These are phyloP conservation scores for Salix arbutifolia DNA, from an alignment of 345 rosid species.

Conservation along the genomic window DNA sequence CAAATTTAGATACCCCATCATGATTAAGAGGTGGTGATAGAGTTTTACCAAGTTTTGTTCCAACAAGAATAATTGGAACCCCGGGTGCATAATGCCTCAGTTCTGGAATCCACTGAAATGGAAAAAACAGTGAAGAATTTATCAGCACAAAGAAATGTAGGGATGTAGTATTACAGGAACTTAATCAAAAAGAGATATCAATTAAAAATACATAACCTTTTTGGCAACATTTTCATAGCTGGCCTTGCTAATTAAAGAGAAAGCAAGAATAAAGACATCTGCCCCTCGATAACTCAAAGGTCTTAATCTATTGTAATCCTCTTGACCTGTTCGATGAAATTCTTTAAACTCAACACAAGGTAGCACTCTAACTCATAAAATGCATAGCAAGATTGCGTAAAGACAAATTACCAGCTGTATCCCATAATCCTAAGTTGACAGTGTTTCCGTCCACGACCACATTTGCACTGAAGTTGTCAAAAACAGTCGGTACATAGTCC, in stretches of 20 bases:
- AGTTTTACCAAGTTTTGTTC: slow-evolving; percentile 83
- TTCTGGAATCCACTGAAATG: slow-evolving; percentile 94
- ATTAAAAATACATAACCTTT: slow-evolving; percentile 45
- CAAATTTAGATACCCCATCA: not conserved
- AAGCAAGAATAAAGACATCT: slow-evolving; percentile 90
- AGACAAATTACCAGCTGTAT: slow-evolving; percentile 73
- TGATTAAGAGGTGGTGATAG: not conserved
- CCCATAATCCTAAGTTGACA: slow-evolving; percentile 93
- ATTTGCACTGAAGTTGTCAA: slow-evolving; percentile 96
- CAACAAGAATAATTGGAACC: slow-evolving; percentile 84
- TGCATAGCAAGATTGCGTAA: not conserved
- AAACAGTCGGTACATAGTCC: slow-evolving; percentile 94
- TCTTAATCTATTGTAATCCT: slow-evolving; percentile 89
- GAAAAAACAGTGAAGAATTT: slow-evolving; percentile 3
- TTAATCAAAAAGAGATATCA: not conserved
- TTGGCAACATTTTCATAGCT: slow-evolving; percentile 95
- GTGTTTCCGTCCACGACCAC: slow-evolving; percentile 85
- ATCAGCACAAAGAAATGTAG: slow-evolving; percentile 5
- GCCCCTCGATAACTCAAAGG: slow-evolving; percentile 95
- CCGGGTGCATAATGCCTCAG: slow-evolving; percentile 93
- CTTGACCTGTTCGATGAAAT: slow-evolving; percentile 57
- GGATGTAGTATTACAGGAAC: not conserved
- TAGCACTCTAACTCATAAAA: not conserved
- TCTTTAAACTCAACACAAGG: not conserved
- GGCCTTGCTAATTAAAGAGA: slow-evolving; percentile 97